Evolutionary conservation across 163 green algal species (phyloP).

Genomic region (Chloroidium sp.): DNA sequence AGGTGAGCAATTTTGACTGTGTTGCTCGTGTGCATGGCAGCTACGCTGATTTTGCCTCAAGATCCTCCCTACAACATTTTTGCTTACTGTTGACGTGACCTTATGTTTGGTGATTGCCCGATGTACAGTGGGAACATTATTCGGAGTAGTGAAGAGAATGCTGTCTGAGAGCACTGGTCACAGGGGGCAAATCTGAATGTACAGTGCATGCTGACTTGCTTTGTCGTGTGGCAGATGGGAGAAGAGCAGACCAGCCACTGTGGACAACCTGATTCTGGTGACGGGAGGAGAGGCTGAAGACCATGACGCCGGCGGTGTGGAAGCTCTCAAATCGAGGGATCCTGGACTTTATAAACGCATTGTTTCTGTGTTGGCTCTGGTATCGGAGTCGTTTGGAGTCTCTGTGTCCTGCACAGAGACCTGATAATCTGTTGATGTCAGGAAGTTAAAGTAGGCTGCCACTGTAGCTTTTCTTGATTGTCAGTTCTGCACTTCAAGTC

Average conservation of each 20-base stretch:
- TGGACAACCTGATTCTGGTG: conserved; percentile 86
- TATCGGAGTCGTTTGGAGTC: no score
- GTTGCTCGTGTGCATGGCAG: no score
- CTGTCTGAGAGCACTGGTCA: no score
- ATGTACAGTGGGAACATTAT: neutral
- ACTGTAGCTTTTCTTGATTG: no score
- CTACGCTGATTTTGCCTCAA: no score
- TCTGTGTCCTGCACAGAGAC: no score
- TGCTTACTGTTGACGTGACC: neutral
- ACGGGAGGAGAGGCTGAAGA: conserved; percentile 62
- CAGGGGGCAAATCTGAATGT: no score
- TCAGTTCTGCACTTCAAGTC: no score
- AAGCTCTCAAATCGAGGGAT: conserved; percentile 25
- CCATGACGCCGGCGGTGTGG: conserved; percentile 32
- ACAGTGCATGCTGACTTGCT: neutral
- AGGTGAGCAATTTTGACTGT: conserved; percentile 28
- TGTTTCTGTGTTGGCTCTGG: no score
- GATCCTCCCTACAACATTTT: neutral
- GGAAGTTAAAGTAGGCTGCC: no score
- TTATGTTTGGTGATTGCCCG: neutral
- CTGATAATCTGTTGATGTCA: no score
- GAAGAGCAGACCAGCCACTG: conserved; percentile 27
- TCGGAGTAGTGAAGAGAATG: neutral
- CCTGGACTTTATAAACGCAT: conserved; percentile 20
- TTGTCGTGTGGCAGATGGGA: conserved; percentile 43